Conservation (phyloP, 2,329 filamentous ascomycete species). For the Fusarium pseudonygamai region DNA sequence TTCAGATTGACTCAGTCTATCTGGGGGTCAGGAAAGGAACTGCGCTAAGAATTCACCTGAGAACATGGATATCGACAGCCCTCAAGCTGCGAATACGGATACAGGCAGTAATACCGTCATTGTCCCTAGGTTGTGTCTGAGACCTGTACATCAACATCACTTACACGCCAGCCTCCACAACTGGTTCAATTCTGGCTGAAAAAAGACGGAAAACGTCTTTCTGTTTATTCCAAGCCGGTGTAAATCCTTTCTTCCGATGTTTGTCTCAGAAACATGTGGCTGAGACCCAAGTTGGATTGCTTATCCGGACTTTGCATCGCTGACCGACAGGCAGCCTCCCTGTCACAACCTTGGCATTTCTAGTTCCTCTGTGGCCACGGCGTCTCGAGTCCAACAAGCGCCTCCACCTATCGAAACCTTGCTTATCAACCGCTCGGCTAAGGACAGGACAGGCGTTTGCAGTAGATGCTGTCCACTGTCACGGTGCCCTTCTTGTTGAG, state of each 20-base stretch:
- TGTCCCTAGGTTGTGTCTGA: background rate
- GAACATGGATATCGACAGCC: background rate
- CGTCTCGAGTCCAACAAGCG: constrained; percentile 36
- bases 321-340: constrained; percentile 27
- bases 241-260: constrained; percentile 23
- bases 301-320: constrained; percentile 25
- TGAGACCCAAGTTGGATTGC: constrained; percentile 27
- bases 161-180: background rate
- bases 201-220: background rate
- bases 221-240: background rate
- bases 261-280: constrained; percentile 36
- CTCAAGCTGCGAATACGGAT: constrained; percentile 1
- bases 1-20: constrained; percentile 6
- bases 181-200: background rate
- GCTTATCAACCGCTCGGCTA: constrained; percentile 37
- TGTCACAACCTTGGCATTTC: constrained; percentile 21
- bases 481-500: constrained; percentile 14
- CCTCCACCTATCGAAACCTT: constrained; percentile 24
- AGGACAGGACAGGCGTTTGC: constrained; percentile 12
- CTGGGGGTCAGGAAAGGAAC: background rate
- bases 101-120: background rate
- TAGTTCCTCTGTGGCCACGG: constrained; percentile 5
- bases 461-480: constrained; percentile 18
- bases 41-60: background rate
- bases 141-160: background rate